These are phyloP conservation scores for Candida yuanshanica DNA, from an alignment of 805 yeast genomes.

Conservation along the genomic window DNA sequence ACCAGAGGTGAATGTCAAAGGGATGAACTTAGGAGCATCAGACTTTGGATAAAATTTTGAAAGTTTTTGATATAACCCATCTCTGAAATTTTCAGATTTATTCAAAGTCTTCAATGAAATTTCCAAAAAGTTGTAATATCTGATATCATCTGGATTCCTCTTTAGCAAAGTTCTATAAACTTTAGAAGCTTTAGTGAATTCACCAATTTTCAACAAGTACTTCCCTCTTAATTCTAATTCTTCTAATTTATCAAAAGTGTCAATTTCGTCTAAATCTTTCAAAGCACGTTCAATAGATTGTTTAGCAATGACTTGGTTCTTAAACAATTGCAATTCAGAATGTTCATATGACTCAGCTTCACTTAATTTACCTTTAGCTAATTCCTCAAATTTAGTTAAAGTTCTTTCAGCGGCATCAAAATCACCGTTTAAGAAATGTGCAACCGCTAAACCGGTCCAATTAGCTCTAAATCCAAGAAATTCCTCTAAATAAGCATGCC, in stretches of 20 bases:
- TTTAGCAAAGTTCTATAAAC: constrained; percentile 65
- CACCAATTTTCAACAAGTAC: constrained; percentile 53
- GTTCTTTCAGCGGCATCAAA: constrained; percentile 65
- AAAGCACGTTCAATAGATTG: constrained; percentile 32
- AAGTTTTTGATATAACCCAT: constrained; percentile 59
- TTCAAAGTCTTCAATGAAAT: constrained; percentile 47
- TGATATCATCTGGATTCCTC: constrained; percentile 77
- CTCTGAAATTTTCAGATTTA: constrained; percentile 43
- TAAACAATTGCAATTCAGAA: constrained; percentile 74
- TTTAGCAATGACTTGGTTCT: constrained; percentile 65
- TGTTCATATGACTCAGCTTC: constrained; percentile 70
- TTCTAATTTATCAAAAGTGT: constrained; percentile 53
- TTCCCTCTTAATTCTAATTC: constrained; percentile 63
- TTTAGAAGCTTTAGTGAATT: constrained; percentile 56
- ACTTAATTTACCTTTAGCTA: constrained; percentile 61
- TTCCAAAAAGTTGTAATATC: constrained; percentile 65
- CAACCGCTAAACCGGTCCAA: constrained; percentile 86
- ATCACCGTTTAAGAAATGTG: constrained; percentile 72
- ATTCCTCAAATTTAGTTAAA: constrained; percentile 66
- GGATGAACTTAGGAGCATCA: constrained; percentile 74
- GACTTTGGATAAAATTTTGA: constrained; percentile 71
- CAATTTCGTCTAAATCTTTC: constrained; percentile 54
- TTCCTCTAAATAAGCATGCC: constrained; percentile 63
- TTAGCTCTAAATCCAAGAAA: constrained; percentile 82
- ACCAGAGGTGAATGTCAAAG: constrained; percentile 65